Evolutionary conservation across 176 grass and related monocot species (phyloP), one percentile per base, ranked within the genome.

Genomic region (Oryza meyeriana): DNA sequence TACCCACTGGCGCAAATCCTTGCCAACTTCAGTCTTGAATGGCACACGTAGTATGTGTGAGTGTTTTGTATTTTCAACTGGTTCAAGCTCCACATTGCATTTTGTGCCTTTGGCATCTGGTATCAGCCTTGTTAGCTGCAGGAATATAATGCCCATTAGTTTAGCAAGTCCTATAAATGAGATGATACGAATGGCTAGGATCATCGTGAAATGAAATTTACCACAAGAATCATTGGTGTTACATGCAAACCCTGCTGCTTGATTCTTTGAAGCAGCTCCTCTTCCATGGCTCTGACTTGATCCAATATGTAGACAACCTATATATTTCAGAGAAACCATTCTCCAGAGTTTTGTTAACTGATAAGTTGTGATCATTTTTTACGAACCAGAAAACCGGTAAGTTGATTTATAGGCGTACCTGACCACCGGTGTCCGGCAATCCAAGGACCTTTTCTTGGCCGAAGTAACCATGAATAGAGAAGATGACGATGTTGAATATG

Each of bases 301-400:
- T 99, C 96, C 59, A 95, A 85, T 74, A 99, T 99, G 77, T 99
- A 99, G 11, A 99, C 96, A 48, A 99, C 91, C 92, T 94, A 81
- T 50, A 50, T 50, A 50, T 18, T 76, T 81, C 35, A 41, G 65
- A 26, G 74, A 68, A 58, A 89, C 47, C 42, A 74, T 64, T 5
- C 33, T 73, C 64, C 41, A 83, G 32, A 69, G 72, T 50, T 61
- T 65, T 78, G 75, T 62, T 71, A 68, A 66, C 31, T 39, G 64
- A 33, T 39, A 26, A 72, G 18, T 29, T 59, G 41, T 40, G 26
- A 30, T 22, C 38, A 41, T 65, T 17, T 69, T 61, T 44, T 66
- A 90, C 52, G 5, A 18, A 16, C 47, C 47, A 50, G 47, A 18
- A 13, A 44, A 50, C 47, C 47, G 17, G 17, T 50, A 50, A 1